phyloP scores from a whole-genome alignment of 345 rosid species.

The Salix dunnii region DNA sequence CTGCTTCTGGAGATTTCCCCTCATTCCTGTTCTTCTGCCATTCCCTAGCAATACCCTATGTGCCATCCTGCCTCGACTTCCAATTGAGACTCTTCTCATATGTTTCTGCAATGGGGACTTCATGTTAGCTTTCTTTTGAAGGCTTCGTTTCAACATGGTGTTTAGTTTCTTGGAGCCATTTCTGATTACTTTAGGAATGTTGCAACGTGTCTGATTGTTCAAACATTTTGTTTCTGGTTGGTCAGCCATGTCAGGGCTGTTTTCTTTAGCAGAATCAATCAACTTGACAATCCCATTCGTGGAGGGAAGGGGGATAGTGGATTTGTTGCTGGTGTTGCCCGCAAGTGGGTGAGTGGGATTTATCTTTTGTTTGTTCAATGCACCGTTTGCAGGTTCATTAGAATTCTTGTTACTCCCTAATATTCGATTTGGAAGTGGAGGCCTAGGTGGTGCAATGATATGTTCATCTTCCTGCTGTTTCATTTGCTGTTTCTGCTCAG shows the following conservation, averaged over 20 bases:
- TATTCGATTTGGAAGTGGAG: constrained; percentile 48
- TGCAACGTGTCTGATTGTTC: constrained; percentile 43
- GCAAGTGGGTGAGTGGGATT: constrained; percentile 31
- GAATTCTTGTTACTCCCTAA: constrained; percentile 38
- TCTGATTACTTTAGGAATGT: constrained; percentile 52
- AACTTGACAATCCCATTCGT: constrained; percentile 35
- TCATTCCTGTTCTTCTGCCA: constrained; percentile 54
- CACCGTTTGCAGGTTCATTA: constrained; percentile 27
- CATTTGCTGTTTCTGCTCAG: constrained; percentile 58
- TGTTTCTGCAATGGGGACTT: constrained; percentile 65
- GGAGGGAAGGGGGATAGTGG: constrained; percentile 32
- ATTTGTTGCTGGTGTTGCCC: constrained; percentile 40
- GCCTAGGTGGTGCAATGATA: constrained; percentile 38
- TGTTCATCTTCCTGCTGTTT: constrained; percentile 55
- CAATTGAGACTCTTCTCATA: constrained; percentile 67
- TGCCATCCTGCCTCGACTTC: constrained; percentile 73
- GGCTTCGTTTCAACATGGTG: constrained; percentile 62
- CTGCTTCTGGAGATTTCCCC: constrained; percentile 56
- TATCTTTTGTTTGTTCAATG: constrained; percentile 39
- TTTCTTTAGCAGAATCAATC: constrained; percentile 60
- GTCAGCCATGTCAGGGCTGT: constrained; percentile 64
- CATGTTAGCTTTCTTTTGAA: constrained; percentile 56
- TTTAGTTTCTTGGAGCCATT: constrained; percentile 52
- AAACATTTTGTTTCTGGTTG: constrained; percentile 30
- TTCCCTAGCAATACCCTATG: constrained; percentile 52